phyloP scores from a whole-genome alignment of 352 stramenopile species.

The Blastocystis sp. region DNA sequence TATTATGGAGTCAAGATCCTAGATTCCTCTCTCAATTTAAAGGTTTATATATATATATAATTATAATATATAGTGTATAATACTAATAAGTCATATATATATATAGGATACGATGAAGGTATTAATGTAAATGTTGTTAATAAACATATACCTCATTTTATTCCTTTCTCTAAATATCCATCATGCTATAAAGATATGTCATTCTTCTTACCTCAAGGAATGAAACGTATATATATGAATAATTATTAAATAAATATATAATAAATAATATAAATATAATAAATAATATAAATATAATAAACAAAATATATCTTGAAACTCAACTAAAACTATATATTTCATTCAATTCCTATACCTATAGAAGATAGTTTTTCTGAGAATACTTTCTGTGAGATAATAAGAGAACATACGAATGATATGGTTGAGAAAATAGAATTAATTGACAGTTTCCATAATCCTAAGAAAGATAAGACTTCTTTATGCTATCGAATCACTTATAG shows the following conservation, averaged over 20 bases:
- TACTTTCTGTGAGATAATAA: conserved; percentile 80
- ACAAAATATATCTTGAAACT: too few species aligned
- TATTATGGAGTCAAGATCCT: conserved; percentile 89
- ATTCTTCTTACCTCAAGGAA: conserved; percentile 68
- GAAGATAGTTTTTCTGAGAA: too few species aligned
- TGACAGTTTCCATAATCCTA: conserved; percentile 86
- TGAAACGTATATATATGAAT: conserved; percentile 8
- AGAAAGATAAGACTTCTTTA: conserved; percentile 73
- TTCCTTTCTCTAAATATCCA: conserved; percentile 93
- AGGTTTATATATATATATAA: background rate
- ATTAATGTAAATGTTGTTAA: background rate
- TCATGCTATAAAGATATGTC: conserved; percentile 92
- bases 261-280: conserved; percentile 78
- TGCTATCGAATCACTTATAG: conserved; percentile 95
- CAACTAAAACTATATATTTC: too few species aligned
- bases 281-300: too few species aligned
- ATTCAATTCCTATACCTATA: too few species aligned
- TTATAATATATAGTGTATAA: background rate
- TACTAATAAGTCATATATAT: background rate
- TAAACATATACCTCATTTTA: conserved; percentile 52
- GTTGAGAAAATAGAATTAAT: conserved; percentile 76
- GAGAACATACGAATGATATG: conserved; percentile 79
- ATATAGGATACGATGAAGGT: conserved; percentile 26
- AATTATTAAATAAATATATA: conserved; percentile 7
- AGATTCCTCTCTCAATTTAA: conserved; percentile 53